Conservation (phyloP, 2,329 filamentous ascomycete species). For the Penicillium sumatraense region DNA sequence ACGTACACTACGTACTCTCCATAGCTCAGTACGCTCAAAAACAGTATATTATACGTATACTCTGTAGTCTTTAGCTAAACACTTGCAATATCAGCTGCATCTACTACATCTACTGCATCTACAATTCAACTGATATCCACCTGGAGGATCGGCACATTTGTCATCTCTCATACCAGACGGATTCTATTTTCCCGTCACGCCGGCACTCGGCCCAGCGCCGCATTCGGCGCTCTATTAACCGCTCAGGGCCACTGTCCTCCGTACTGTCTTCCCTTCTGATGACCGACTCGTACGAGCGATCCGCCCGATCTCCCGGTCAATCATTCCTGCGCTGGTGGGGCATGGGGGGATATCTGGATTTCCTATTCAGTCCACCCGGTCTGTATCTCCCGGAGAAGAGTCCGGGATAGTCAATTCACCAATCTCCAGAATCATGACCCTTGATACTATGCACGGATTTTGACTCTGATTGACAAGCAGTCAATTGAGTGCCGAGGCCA, state of each 20-base stretch:
- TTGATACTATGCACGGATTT: no score
- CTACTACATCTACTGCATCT: no score
- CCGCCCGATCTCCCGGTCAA: slow-evolving; percentile 1
- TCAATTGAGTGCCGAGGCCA: no score
- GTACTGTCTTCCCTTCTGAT: background rate
- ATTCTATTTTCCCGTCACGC: slow-evolving; percentile 42
- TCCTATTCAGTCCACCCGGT: slow-evolving; percentile 41
- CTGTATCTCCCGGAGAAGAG: slow-evolving; percentile 26
- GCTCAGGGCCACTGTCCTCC: background rate
- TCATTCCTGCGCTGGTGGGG: slow-evolving; percentile 28
- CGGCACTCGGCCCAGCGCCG: slow-evolving; percentile 29
- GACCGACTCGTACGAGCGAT: slow-evolving; percentile 12
- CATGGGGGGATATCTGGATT: slow-evolving; percentile 26
- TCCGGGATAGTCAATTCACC: background rate
- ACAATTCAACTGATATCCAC: no score
- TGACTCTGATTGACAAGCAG: no score
- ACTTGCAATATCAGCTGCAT: no score
- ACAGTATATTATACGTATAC: no score
- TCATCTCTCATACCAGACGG: slow-evolving; percentile 37
- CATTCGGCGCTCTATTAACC: slow-evolving; percentile 30
- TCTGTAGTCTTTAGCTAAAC: no score
- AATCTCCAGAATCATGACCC: no score
- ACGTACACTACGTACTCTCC: no score
- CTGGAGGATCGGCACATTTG: slow-evolving; percentile 42
- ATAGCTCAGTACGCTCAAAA: no score